These are phyloP conservation scores for Clonostachys solani DNA, from an alignment of 2,329 filamentous ascomycete genomes.

Conservation along the genomic window DNA sequence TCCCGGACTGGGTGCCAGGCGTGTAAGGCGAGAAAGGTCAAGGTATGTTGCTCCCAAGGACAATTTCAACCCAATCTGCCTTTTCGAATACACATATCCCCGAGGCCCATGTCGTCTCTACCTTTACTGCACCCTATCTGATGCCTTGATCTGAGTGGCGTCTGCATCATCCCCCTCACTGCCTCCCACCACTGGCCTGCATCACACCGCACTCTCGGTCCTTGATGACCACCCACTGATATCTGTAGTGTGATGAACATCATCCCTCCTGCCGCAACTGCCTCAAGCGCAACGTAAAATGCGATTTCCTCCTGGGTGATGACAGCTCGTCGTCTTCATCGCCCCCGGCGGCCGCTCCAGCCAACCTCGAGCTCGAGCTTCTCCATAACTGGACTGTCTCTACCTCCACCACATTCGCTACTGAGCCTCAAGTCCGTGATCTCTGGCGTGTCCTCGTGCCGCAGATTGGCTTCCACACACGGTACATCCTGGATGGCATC, in stretches of 20 bases:
- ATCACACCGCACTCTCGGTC: no score
- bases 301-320: conserved; percentile 11
- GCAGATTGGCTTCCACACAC: conserved; percentile 26
- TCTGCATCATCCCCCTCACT: no score
- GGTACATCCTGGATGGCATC: conserved; percentile 28
- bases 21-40: conserved; percentile 12
- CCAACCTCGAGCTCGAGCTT: conserved; percentile 25
- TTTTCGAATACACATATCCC: not conserved
- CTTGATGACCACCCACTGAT: no score
- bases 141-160: no score
- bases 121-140: no score
- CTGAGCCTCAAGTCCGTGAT: conserved; percentile 18
- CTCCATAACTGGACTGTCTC: conserved; percentile 32
- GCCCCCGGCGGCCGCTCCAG: not conserved
- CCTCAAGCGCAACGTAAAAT: conserved; percentile 16
- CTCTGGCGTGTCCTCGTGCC: conserved; percentile 30
- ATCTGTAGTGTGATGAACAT: conserved; percentile 16
- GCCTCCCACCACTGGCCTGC: no score
- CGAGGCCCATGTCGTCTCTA: no score
- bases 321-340: not conserved
- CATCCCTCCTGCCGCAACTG: conserved; percentile 17
- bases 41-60: conserved; percentile 7
- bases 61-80: not conserved
- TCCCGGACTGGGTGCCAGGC: conserved; percentile 9
- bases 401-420: conserved; percentile 27